Conservation (phyloP, 768 basidiomycete genomes). For the Goffeauzyma gilvescens region DNA sequence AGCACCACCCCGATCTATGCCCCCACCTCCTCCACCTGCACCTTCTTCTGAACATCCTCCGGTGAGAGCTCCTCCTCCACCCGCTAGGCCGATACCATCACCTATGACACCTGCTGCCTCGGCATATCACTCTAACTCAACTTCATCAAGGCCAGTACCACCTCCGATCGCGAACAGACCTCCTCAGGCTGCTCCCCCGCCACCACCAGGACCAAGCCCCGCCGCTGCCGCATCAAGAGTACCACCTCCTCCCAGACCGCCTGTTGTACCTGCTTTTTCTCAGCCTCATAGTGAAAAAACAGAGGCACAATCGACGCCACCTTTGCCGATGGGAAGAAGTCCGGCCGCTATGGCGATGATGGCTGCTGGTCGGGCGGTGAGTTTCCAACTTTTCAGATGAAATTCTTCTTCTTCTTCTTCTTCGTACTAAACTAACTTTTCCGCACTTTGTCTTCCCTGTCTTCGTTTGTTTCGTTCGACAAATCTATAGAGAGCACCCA, state of each 20-base stretch:
- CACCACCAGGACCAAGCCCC: slow-evolving; percentile 9
- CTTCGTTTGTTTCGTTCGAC: background rate
- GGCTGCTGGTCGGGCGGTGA: slow-evolving; percentile 12
- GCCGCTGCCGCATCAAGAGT: slow-evolving; percentile 9
- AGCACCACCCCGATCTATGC: slow-evolving; percentile 16
- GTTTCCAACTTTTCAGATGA: background rate
- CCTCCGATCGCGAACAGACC: slow-evolving; percentile 25
- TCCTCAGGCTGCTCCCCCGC: no score
- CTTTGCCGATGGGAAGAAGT: slow-evolving; percentile 19
- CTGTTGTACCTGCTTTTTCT: slow-evolving; percentile 7
- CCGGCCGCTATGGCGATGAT: slow-evolving; percentile 19
- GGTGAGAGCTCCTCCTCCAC: slow-evolving; percentile 27
- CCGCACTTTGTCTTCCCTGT: background rate
- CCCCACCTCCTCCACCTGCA: slow-evolving; percentile 20
- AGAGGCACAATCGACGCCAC: slow-evolving; percentile 14
- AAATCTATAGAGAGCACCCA: background rate
- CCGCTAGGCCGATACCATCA: slow-evolving; percentile 13
- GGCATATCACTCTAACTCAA: no score
- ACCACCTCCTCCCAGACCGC: slow-evolving; percentile 9
- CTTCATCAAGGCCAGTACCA: slow-evolving; percentile 7
- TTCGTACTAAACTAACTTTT: background rate
- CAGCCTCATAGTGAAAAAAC: slow-evolving; percentile 11
- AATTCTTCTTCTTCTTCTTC: background rate
- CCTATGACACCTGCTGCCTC: no score
- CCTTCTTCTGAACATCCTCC: slow-evolving; percentile 9